These are phyloP conservation scores for Pseudogymnoascus sp. DNA, from an alignment of 2,329 filamentous ascomycete genomes.

Conservation along the genomic window DNA sequence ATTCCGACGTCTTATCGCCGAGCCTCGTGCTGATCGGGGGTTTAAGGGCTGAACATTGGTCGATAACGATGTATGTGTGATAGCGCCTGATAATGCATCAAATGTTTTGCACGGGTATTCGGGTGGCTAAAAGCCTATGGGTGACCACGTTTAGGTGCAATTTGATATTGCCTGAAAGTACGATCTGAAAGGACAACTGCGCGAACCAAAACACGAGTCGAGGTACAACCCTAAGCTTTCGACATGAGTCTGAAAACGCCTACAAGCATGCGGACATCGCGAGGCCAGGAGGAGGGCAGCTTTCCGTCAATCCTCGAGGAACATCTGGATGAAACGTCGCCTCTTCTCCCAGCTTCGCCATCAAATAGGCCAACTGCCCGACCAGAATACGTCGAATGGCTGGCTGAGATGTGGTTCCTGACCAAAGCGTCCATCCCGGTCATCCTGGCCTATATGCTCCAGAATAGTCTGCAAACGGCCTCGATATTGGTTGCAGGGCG, in stretches of 20 bases:
- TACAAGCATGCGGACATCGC: not conserved
- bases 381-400: slow-evolving; percentile 25
- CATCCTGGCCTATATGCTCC: slow-evolving; percentile 75
- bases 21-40: not conserved
- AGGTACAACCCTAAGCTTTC: not conserved
- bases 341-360: not conserved
- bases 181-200: not conserved
- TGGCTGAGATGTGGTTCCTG: slow-evolving; percentile 57
- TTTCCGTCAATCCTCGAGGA: not conserved
- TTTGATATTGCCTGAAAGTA: not conserved
- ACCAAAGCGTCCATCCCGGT: slow-evolving; percentile 65
- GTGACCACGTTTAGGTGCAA: not conserved
- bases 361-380: slow-evolving; percentile 43
- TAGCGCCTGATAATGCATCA: not conserved
- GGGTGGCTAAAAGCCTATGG: not conserved
- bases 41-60: not conserved
- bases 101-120: not conserved
- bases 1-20: not conserved
- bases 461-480: slow-evolving; percentile 76
- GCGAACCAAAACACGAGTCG: not conserved
- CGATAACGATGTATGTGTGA: not conserved
- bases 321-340: not conserved
- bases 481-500: slow-evolving; percentile 77
- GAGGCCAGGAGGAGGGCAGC: not conserved
- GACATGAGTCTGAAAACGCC: not conserved